Conservation (phyloP, 306 rosid genomes). For the cucumber (Cucumis sativus) region Cucumber_9930_V3 NC_026659.2:27051501-27052000, state of each 20-base stretch:
- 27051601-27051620: slow-evolving; percentile 39
- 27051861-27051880: slow-evolving; percentile 33
- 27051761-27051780: slow-evolving; percentile 23
- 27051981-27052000: slow-evolving; percentile 45
- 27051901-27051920: slow-evolving; percentile 38
- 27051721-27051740: slow-evolving; percentile 30
- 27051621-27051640: slow-evolving; percentile 29
- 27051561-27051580: slow-evolving; percentile 40
- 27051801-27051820: slow-evolving; percentile 37
- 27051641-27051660: slow-evolving; percentile 29
- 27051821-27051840: slow-evolving; percentile 26
- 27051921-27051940: slow-evolving; percentile 31
- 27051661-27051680: slow-evolving; percentile 21
- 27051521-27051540: slow-evolving; percentile 67
- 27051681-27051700: slow-evolving; percentile 27
- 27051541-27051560: slow-evolving; percentile 66
- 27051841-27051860: slow-evolving; percentile 37
- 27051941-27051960: slow-evolving; percentile 41
- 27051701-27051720: slow-evolving; percentile 38
- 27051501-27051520: slow-evolving; percentile 74
- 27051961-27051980: slow-evolving; percentile 82
- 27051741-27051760: slow-evolving; percentile 44
- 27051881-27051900: slow-evolving; percentile 43
- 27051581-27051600: slow-evolving; percentile 55
- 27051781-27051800: slow-evolving; percentile 38